These are phyloP conservation scores for Phaffia tasmanica DNA, from an alignment of 768 basidiomycete species.

Conservation along the genomic window DNA sequence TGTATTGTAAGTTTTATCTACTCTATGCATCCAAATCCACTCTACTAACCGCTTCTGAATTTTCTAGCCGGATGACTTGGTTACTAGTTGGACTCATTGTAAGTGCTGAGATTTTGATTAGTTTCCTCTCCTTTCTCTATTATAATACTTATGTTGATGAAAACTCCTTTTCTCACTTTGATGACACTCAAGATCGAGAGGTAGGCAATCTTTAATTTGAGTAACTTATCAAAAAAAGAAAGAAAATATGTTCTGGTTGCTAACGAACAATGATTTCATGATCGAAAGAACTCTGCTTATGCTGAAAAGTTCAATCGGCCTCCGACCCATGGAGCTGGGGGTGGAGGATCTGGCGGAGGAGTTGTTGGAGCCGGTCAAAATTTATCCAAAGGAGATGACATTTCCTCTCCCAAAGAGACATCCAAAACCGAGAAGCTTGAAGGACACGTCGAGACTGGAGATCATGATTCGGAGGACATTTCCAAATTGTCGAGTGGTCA, in stretches of 20 bases:
- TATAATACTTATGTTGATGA: too few relatives aligned
- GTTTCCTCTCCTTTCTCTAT: neutral
- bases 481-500: conserved; percentile 38
- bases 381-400: neutral
- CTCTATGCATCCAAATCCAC: neutral
- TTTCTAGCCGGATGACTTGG: conserved; percentile 63
- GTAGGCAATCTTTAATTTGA: too few relatives aligned
- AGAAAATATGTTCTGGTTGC: too few relatives aligned
- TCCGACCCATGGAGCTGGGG: conserved; percentile 35
- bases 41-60: neutral
- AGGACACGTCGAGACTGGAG: conserved; percentile 14
- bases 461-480: conserved; percentile 2
- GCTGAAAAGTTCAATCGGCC: conserved; percentile 38
- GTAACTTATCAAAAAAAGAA: too few relatives aligned
- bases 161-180: too few relatives aligned
- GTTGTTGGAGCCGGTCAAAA: conserved; percentile 30
- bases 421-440: conserved; percentile 22
- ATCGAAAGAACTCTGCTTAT: conserved; percentile 28
- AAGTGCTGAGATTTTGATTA: neutral
- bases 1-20: conserved; percentile 66
- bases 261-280: neutral
- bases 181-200: too few relatives aligned
- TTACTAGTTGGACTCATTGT: conserved; percentile 88
- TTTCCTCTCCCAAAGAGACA: conserved; percentile 17
- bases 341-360: conserved; percentile 39